Base-by-base conservation (phyloP, 106 monocot genomes). In the Cymbidium sinense region DNA sequence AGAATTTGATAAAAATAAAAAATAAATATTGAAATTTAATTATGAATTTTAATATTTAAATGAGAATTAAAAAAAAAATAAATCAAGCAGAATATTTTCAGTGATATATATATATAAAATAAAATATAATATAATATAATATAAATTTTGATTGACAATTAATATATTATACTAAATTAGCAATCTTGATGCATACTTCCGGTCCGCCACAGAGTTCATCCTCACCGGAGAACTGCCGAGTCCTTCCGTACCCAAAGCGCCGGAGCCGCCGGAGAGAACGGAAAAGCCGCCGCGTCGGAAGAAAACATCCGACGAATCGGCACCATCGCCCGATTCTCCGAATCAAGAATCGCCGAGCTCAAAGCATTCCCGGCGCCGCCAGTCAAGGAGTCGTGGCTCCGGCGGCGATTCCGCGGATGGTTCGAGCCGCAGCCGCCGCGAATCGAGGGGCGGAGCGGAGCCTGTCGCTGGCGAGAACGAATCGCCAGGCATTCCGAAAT, bases 221-320 rank as follows among this genome's bases (percentile, higher is more conserved):
- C 64, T 64, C 29, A 8, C 27, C 64, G 28, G 64, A 23, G 64
- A 64, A 64, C 64, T 25, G 28, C 64, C n/a, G n/a, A 0, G 28
- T 0, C 12, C 15, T 15, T 41, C 9, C 8, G 41, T 41, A 9
- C 41, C 41, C 6, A 41, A 41, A 41, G 4, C 64, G n/a, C 64
- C 64, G 64, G 19, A 28, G 27, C 4, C n/a, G 64, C 12, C 8
- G 52, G 52, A 52, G 20, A 52, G 52, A 20, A 13, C 52, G 20
- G 2, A 64, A 29, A 64, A 28, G 62, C 80, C 80, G 39, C 34
- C 74, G 18, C 50, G 31, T 15, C 73, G 74, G 34, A 79, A 73
- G 43, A 37, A 36, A 5, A 43, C 77, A 0, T 35, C 73, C 10
- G 12, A 39, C 0, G 10, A 17, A 19, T 31, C 64, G n/a, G 30